Percentiles rank a stretch among this genome's conserved stretches.
Conservation (phyloP, 2,329 filamentous ascomycete genomes). For the Nigrospora oryzae region DNA sequence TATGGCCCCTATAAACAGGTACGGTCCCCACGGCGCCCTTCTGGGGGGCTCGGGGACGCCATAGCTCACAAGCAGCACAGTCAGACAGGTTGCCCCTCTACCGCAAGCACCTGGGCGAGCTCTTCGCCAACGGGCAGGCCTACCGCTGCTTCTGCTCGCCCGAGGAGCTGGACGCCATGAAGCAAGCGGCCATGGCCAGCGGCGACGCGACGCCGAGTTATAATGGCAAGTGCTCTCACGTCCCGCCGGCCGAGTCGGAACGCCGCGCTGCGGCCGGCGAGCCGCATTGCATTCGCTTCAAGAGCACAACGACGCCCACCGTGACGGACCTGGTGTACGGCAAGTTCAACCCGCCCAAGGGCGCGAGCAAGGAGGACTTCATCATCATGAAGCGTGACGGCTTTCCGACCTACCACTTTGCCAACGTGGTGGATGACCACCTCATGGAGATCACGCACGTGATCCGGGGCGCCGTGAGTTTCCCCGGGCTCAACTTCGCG, state of each 20-base stretch:
- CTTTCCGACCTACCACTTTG: constrained; percentile 91
- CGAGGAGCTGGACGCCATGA: constrained; percentile 60
- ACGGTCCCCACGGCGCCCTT: constrained; percentile 10
- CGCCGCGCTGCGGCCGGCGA: constrained; percentile 62
- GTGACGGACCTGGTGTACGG: constrained; percentile 80
- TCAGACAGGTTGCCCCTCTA: constrained; percentile 75
- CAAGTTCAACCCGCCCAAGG: constrained; percentile 43
- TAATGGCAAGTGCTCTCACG: constrained; percentile 60
- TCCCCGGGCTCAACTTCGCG: not conserved
- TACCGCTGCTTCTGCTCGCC: constrained; percentile 90
- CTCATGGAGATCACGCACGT: constrained; percentile 95
- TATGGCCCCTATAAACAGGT: constrained; percentile 84
- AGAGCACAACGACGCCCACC: constrained; percentile 44
- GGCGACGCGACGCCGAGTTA: constrained; percentile 34
- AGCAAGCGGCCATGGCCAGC: constrained; percentile 49
- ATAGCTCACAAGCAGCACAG: constrained; percentile 26
- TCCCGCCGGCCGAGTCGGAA: constrained; percentile 60
- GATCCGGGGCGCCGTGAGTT: constrained; percentile 66
- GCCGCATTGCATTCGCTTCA: constrained; percentile 69
- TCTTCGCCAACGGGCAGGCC: constrained; percentile 65
- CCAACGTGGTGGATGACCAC: constrained; percentile 95
- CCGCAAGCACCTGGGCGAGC: constrained; percentile 55
- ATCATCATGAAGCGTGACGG: constrained; percentile 88
- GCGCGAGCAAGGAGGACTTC: constrained; percentile 60
- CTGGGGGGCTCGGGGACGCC: not conserved